Evolutionary conservation across 139 green algal genomes (phyloP).

Genomic region (Chlorella vulgaris): DNA sequence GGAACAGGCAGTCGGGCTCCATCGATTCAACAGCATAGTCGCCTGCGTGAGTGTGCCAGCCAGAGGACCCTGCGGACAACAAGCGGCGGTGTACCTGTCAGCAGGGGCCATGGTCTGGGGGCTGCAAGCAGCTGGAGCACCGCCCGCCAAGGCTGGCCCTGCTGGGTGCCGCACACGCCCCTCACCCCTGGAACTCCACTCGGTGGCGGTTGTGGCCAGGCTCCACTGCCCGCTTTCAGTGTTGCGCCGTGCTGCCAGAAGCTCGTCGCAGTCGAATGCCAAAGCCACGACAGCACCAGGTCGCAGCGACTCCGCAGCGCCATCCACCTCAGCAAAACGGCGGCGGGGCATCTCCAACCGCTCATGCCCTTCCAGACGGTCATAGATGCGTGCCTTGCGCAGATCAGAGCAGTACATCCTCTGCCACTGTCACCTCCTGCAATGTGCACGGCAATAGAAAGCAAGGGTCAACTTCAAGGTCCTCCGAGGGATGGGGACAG

Average conservation of each 20-base stretch:
- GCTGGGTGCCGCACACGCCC: neutral
- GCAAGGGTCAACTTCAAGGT: too few relatives aligned
- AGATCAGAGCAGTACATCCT: neutral
- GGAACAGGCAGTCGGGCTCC: constrained; percentile 20
- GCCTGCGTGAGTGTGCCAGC: constrained; percentile 18
- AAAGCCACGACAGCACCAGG: constrained; percentile 17
- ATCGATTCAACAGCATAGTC: constrained; percentile 22
- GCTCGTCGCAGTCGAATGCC: constrained; percentile 19
- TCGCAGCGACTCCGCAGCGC: neutral
- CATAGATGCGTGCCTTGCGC: constrained; percentile 16
- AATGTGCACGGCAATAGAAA: too few relatives aligned
- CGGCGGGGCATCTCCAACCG: neutral
- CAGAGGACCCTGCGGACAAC: neutral
- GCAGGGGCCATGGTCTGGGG: too few relatives aligned
- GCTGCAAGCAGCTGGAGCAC: too few relatives aligned
- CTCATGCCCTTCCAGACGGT: constrained; percentile 20
- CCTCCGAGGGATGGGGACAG: too few relatives aligned
- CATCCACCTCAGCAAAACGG: constrained; percentile 19
- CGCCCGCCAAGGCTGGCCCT: too few relatives aligned
- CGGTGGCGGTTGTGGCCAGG: neutral
- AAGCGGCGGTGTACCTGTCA: too few relatives aligned
- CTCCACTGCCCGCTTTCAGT: neutral
- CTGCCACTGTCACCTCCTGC: neutral
- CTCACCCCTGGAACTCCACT: constrained; percentile 25
- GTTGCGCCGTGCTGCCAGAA: constrained; percentile 4